Evolutionary conservation across 305 asterid species (phyloP), one percentile per base, ranked within the genome.

Genomic region (Fraxinus velutina): DNA sequence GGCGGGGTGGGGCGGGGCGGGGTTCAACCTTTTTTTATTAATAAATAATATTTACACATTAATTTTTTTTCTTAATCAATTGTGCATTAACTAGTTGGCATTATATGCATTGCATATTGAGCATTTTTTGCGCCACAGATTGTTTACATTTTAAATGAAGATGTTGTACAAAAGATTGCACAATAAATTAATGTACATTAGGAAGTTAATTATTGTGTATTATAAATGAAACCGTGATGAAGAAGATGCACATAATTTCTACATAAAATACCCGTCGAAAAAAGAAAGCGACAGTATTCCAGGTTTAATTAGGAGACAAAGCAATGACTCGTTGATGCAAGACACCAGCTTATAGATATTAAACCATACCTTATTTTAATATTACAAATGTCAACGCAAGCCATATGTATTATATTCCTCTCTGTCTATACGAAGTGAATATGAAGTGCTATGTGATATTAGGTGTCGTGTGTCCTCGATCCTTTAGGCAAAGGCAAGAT

Each of bases 271-370:
- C 68, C 22, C 1, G 29, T 57, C 12, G 24, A 57, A 57, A 57
- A 57, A 27, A 21, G 24, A 5, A 44, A 47, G 79, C 7, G 17
- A 47, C 4, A 7, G 52, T 10, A 12, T 76, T 8, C 42, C 36
- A 55, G 62, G 13, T 50, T 73, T 19, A 60, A 60, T 60, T 50
- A 73, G 78, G 82, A 79, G 22, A 29, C 39, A 33, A 64, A 21
- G 0, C 29, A 8, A 15, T 13, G 60, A 30, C 36, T 36, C 19
- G 1, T 60, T 22, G 19, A 62, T 62, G 73, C 12, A 37, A 44
- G 30, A 19, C 50, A 50, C 37, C 42, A 71, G 62, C 36, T 36
- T 24, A 33, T 57, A 5, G 12, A 64, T 82, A 82, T 71, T 22
- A 33, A 13, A 19, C 68, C 66, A 55, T 6, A n/a, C 2, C 6